A percentile compares a stretch with the other conserved stretches of the same genome.
These are phyloP conservation scores for Oryza meyeriana DNA, from an alignment of 176 grass and related monocot genomes.

Conservation along the genomic window DNA sequence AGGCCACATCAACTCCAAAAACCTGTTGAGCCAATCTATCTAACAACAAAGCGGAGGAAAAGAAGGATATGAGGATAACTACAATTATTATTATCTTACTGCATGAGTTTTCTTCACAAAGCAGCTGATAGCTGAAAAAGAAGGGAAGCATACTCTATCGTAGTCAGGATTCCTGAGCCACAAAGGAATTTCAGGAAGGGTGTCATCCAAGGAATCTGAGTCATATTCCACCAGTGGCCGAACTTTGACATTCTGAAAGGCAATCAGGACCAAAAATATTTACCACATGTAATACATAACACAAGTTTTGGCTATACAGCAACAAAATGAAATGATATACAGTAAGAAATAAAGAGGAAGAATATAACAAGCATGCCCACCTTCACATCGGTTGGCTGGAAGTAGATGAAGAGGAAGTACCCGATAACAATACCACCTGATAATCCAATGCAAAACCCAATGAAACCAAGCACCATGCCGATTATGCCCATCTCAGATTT, in stretches of 20 bases:
- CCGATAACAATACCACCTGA: conserved; percentile 68
- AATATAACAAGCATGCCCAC: conserved; percentile 30
- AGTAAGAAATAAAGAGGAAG: conserved; percentile 1
- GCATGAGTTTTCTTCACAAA: background rate
- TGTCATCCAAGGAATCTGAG: conserved; percentile 60
- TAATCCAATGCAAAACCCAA: conserved; percentile 77
- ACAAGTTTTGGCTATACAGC: background rate
- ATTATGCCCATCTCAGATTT: conserved; percentile 57
- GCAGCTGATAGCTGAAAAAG: background rate
- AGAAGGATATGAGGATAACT: background rate
- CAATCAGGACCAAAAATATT: background rate
- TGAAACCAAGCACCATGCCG: conserved; percentile 67
- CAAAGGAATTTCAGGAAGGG: conserved; percentile 89
- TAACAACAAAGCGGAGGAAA: conserved; percentile 31
- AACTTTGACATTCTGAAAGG: conserved; percentile 59
- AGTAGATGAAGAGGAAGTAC: conserved; percentile 76
- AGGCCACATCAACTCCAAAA: conserved; percentile 89
- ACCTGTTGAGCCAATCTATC: conserved; percentile 95
- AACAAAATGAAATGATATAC: background rate
- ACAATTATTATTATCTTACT: background rate
- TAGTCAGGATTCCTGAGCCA: conserved; percentile 95
- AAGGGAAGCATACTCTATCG: conserved; percentile 64
- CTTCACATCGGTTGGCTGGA: conserved; percentile 83
- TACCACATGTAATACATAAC: conserved; percentile 1
- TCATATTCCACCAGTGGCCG: conserved; percentile 65